Conservation (phyloP, 2,329 filamentous ascomycete species). For the Trichophyton equinum region DNA sequence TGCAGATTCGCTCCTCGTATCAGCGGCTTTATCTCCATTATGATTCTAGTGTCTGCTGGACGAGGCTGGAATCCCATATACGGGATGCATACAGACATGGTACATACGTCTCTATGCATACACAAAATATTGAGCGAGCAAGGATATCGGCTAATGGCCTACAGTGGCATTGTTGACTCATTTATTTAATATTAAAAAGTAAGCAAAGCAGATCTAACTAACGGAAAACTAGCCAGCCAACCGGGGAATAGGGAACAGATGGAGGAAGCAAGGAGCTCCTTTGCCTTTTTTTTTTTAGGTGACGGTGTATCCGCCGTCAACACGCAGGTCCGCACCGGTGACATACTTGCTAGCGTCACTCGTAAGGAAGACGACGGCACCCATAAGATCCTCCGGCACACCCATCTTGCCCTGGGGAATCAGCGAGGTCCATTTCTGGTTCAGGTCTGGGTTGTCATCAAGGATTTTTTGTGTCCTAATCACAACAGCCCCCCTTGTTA, state of each 20-base stretch:
- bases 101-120: not conserved
- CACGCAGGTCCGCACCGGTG: slow-evolving; percentile 61
- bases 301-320: slow-evolving; percentile 81
- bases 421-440: slow-evolving; percentile 78
- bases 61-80: not conserved
- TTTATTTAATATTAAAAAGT: not conserved
- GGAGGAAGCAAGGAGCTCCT: not conserved
- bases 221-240: not conserved
- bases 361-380: slow-evolving; percentile 74
- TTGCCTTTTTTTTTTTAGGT: slow-evolving; percentile 39
- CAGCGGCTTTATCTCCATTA: slow-evolving; percentile 2
- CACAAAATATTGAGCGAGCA: not conserved
- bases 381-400: slow-evolving; percentile 80
- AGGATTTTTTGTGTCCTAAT: slow-evolving; percentile 81
- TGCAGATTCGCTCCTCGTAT: not conserved
- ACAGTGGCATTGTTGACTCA: not conserved
- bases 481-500: slow-evolving; percentile 2
- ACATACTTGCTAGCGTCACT: slow-evolving; percentile 68
- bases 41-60: not conserved
- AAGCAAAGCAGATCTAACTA: not conserved
- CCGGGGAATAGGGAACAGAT: not conserved
- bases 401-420: slow-evolving; percentile 95
- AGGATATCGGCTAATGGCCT: not conserved
- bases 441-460: slow-evolving; percentile 80
- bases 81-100: not conserved